Evolutionary conservation across 2,329 filamentous ascomycete species (phyloP).

Genomic region (Stachybotrys chartarum): DNA sequence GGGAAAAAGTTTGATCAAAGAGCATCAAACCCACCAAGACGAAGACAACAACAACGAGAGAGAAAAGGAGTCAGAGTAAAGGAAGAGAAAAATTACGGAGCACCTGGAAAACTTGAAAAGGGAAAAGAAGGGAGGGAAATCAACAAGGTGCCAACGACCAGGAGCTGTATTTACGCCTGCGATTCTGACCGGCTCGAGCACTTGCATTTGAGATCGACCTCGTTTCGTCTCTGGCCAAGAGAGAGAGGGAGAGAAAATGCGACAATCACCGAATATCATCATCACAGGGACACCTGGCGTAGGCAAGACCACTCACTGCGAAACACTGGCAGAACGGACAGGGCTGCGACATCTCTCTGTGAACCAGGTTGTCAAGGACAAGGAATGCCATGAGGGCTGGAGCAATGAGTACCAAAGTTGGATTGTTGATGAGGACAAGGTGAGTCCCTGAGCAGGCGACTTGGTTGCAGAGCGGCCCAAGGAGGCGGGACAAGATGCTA

Average conservation of each 20-base stretch:
- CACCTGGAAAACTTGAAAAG: too few species aligned
- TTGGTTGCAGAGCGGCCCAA: not conserved
- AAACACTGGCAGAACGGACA: slow-evolving; percentile 67
- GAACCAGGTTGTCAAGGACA: slow-evolving; percentile 87
- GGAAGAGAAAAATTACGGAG: too few species aligned
- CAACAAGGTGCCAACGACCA: too few species aligned
- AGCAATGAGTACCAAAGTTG: slow-evolving; percentile 80
- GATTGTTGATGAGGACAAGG: slow-evolving; percentile 96
- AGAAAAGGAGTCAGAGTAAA: too few species aligned
- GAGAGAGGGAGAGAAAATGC: slow-evolving; percentile 14
- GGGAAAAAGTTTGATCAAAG: too few species aligned
- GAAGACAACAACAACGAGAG: too few species aligned
- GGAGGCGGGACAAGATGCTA: slow-evolving; percentile 1
- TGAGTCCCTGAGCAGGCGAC: slow-evolving; percentile 24
- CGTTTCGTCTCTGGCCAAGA: not conserved
- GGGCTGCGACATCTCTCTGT: slow-evolving; percentile 78
- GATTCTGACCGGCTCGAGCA: too few species aligned
- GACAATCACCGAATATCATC: slow-evolving; percentile 75
- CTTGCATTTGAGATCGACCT: too few species aligned
- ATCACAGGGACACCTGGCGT: slow-evolving; percentile 93
- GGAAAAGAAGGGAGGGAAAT: too few species aligned
- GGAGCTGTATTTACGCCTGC: too few species aligned
- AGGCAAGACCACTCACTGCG: slow-evolving; percentile 90
- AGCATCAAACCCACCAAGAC: too few species aligned
- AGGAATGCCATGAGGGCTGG: slow-evolving; percentile 78